Evolutionary conservation across 2,329 filamentous ascomycete species (phyloP), one percentile per base, ranked within the genome.

Genomic region (Alternaria postmessia): DNA sequence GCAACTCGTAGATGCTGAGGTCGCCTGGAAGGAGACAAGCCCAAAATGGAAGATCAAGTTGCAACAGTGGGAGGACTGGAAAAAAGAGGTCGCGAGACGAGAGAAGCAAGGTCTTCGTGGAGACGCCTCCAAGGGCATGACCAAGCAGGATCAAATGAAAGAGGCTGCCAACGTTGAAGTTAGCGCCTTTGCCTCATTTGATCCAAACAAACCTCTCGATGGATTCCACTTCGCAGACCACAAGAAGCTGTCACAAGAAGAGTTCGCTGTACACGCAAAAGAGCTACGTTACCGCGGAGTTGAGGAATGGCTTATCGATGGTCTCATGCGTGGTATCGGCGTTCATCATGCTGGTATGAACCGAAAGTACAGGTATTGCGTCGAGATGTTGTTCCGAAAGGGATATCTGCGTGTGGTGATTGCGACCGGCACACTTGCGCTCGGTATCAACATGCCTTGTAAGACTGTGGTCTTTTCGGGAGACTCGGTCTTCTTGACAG

Each of bases 301-400:
- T 20, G 74, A 80, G 0, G 79, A 82, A 11, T 82, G 82, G 64
- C 74, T 93, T 8, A 82, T 92, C 20, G 79, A 84, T 9, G 87
- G 87, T 3, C 81, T 94, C 1, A 81, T 81, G 59, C 82, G 91
- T 56, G 91, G 92, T 20, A 82, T 94, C 18, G 92, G 89, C 32
- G 86, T 94, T 7, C 91, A 94, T 78, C 92, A 94, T 71, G 86
- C 91, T 18, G 91, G 91, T 78, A 88, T 94, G 88, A 94, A 93
- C 72, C 84, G 90, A 49, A 87, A 87, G 63, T 94, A 94, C 72
- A 86, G 91, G 38, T 90, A 93, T 74, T 82, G 81, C 20, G 89
- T 92, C 1, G 91, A 93, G 71, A 90, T 91, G 60, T 79, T 93
- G 7, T 93, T 93, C 78, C 85, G 91, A 8, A 89, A 86, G 73